Evolutionary conservation across 2,329 filamentous ascomycete species (phyloP), one percentile per base, ranked within the genome.

Genomic region (Mollisiaceae sp.): DNA sequence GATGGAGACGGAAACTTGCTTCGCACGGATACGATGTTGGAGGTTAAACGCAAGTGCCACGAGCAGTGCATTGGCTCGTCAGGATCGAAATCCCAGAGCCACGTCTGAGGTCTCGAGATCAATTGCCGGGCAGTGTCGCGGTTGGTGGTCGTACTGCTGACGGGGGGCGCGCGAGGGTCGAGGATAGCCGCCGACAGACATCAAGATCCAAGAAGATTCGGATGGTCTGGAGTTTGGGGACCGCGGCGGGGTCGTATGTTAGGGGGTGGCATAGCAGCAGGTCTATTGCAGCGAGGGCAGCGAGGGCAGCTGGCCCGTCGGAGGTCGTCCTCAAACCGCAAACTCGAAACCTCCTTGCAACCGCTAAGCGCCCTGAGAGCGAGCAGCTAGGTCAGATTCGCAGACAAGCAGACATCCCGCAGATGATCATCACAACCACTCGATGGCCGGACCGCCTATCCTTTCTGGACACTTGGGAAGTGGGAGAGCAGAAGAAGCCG

Each of bases 311-410:
- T 32, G 27, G 27, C 27, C 39, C 39, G 18, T 18, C 27, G 27
- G 27, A 32, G 27, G 27, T 6, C 27, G 27, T 32, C 27, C 27
- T 6, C 27, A 32, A 32, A 54, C 22, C 18, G 12, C 50, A 54
- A 12, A 54, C 50, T 54, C 50, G 50, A 54, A 54, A 54, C 50
- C 50, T 50, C 41, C 41, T n/a, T 50, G 45, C 45, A 54, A 54
- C 22, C 50, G 50, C 22, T 35, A 54, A 35, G 50, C 50, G 50
- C 50, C 50, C 14, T 27, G 24, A 54, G 27, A 35, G 50, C 11
- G 27, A 32, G 45, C n/a, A 22, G 11, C 45, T 8, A 50, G n/a
- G 15, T 22, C 15, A 22, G 18, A n/a, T 4, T 47, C 15, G 43
- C 12, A 47, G n/a, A 45, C 18, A 8, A 39, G 36, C 8, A 8